phyloP scores from a whole-genome alignment of 2,329 filamentous ascomycete species.

The Hymenotorrendiella dingleyae region DNA sequence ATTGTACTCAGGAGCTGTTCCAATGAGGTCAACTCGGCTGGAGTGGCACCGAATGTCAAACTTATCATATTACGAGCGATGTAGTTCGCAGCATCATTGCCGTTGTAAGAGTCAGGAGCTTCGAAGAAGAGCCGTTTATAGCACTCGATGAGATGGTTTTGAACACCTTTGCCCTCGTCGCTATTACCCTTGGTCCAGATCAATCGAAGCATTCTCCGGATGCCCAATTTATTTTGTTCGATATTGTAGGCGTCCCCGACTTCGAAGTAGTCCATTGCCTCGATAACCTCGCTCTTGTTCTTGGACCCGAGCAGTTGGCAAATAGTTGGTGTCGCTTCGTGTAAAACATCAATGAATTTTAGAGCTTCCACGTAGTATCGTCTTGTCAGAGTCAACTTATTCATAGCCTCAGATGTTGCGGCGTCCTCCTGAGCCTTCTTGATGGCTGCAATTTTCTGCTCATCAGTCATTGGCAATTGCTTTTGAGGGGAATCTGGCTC shows the following conservation, averaged over 20 bases:
- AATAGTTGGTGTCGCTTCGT: slow-evolving; percentile 72
- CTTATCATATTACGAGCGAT: slow-evolving; percentile 99
- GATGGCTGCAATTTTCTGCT: slow-evolving; percentile 66
- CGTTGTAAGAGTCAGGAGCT: slow-evolving; percentile 78
- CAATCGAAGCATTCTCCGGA: slow-evolving; percentile 88
- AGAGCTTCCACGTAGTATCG: slow-evolving; percentile 92
- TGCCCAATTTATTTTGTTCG: slow-evolving; percentile 85
- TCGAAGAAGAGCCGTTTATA: slow-evolving; percentile 96
- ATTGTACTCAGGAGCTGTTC: slow-evolving; percentile 94
- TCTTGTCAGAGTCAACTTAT: slow-evolving; percentile 78
- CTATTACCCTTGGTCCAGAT: slow-evolving; percentile 99
- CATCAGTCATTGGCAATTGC: slow-evolving; percentile 61
- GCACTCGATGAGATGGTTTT: slow-evolving; percentile 92
- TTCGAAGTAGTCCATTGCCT: slow-evolving; percentile 98
- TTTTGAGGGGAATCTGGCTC: slow-evolving; percentile 61
- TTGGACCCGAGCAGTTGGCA: slow-evolving; percentile 86
- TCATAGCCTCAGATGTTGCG: slow-evolving; percentile 81
- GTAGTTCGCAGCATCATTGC: slow-evolving; percentile 90
- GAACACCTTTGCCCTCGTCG: slow-evolving; percentile 96
- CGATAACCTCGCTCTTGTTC: slow-evolving; percentile 98
- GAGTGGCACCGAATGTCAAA: slow-evolving; percentile 89
- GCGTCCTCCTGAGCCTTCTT: slow-evolving; percentile 81
- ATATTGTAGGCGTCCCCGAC: slow-evolving; percentile 94
- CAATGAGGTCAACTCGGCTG: slow-evolving; percentile 88
- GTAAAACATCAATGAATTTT: slow-evolving; percentile 86